Evolutionary conservation across 306 rosid species (phyloP).

Genomic region (Malus sieversii): DNA sequence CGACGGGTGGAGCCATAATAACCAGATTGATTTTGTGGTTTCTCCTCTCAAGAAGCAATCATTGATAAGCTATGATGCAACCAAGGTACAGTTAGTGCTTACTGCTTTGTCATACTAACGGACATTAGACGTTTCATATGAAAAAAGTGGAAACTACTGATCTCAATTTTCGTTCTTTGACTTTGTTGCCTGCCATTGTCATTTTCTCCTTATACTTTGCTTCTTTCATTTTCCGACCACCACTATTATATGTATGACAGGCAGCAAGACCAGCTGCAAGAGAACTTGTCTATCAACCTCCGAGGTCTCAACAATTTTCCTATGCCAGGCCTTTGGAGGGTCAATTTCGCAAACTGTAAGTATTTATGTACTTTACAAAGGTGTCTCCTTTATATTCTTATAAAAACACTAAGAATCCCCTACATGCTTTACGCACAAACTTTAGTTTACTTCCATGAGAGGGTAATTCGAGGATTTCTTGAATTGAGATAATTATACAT

Average conservation of each 20-base stretch:
- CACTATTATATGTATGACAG: constrained; percentile 32
- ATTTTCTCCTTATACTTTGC: background rate
- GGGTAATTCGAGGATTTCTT: background rate
- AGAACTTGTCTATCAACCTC: constrained; percentile 34
- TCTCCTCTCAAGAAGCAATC: constrained; percentile 41
- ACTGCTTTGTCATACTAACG: background rate
- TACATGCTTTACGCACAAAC: background rate
- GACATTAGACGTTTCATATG: background rate
- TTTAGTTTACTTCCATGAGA: background rate
- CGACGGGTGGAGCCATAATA: constrained; percentile 37
- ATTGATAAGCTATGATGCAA: constrained; percentile 21
- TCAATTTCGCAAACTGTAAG: constrained; percentile 51
- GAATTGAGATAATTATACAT: background rate
- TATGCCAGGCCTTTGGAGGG: constrained; percentile 48
- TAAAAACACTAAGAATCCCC: background rate
- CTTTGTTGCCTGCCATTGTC: constrained; percentile 2
- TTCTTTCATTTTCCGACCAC: constrained; percentile 5
- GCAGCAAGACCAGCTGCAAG: constrained; percentile 39
- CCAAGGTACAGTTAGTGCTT: constrained; percentile 39
- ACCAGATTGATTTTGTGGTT: constrained; percentile 39
- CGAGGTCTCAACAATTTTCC: constrained; percentile 47
- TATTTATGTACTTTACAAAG: background rate
- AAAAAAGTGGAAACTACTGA: background rate
- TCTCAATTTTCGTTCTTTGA: background rate
- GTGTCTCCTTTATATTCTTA: background rate